Evolutionary conservation across 805 yeast species (phyloP).

Genomic region (Nakazawaea peltata): DNA sequence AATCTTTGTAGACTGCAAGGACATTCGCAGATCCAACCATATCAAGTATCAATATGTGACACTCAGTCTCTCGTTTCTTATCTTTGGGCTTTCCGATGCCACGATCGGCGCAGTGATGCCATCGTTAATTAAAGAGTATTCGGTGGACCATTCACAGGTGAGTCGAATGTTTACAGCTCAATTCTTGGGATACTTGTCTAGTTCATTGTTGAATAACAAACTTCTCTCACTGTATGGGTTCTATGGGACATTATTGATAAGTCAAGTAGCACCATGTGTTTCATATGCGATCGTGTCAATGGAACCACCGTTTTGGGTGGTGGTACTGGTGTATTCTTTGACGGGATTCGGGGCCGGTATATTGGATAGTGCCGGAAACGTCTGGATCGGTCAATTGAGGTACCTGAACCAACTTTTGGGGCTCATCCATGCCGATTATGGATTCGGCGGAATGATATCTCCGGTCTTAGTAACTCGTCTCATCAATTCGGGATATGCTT

Average conservation of each 20-base stretch:
- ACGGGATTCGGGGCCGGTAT: slow-evolving; percentile 52
- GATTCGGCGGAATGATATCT: slow-evolving; percentile 44
- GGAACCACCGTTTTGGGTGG: slow-evolving; percentile 32
- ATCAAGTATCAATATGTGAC: slow-evolving; percentile 36
- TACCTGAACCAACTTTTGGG: slow-evolving; percentile 45
- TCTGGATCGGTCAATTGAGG: slow-evolving; percentile 39
- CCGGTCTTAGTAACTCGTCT: slow-evolving; percentile 37
- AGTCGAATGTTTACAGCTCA: slow-evolving; percentile 45
- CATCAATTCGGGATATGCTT: slow-evolving; percentile 26
- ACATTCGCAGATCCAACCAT: slow-evolving; percentile 27
- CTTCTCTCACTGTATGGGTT: slow-evolving; percentile 39
- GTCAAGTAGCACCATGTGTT: slow-evolving; percentile 24
- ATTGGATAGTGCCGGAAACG: slow-evolving; percentile 46
- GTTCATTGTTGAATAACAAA: slow-evolving; percentile 40
- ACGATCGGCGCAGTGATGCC: slow-evolving; percentile 55
- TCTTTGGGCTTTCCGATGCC: slow-evolving; percentile 54
- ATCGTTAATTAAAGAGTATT: slow-evolving; percentile 36
- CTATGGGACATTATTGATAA: slow-evolving; percentile 32
- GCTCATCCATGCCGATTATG: slow-evolving; percentile 43
- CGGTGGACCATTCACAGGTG: slow-evolving; percentile 37
- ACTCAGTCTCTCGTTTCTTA: slow-evolving; percentile 29
- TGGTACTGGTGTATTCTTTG: slow-evolving; percentile 30
- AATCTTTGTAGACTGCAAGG: slow-evolving; percentile 27
- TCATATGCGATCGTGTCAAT: slow-evolving; percentile 31
- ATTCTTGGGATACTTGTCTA: slow-evolving; percentile 44